Evolutionary conservation across 179 eudicot species (phyloP), one percentile per base, ranked within the genome.

Genomic region (Gypsophila paniculata): DNA sequence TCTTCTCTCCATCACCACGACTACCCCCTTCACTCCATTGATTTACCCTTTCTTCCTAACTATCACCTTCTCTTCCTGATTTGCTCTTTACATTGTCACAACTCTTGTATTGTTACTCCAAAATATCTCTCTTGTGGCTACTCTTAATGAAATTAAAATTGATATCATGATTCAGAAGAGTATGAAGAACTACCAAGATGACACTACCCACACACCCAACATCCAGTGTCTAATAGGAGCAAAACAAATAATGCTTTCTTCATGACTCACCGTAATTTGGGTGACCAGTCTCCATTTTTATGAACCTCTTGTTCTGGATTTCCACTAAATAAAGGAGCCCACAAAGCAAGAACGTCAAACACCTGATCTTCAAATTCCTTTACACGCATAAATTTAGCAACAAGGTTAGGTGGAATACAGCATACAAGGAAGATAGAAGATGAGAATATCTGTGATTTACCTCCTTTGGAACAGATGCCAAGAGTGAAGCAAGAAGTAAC

Each of bases 291-390:
- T 59, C 81, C 88, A 79, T 66, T 77, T 78, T 83, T 83, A 71
- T 67, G 82, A 72, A 85, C 69, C 62, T 80, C 86, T 72, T 69
- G 68, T 67, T 87, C 93, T 53, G 85, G 78, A 80, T 84, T 82
- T 71, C 91, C 92, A 81, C 83, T 86, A 68, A 94, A 91, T 72
- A 90, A 54, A 18, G 89, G 84, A 71, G 91, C 90, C 99, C 99
- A 94, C 72, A 94, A 65, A 68, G 99, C 82, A 72, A 94, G 95
- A 79, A 94, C 86, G 77, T 94, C 99, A 79, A 94, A 91, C 69
- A 89, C 92, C 77, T 94, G 96, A 66, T 90, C 95, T 55, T 91
- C 97, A 83, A 94, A 88, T 82, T 90, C 97, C 99, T 94, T 83
- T 71, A 87, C 73, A 67, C 72, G 82, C 64, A 62, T 59, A 44